Evolutionary conservation across 139 green algal genomes (phyloP).

Genomic region (Zygnema cylindricum): DNA sequence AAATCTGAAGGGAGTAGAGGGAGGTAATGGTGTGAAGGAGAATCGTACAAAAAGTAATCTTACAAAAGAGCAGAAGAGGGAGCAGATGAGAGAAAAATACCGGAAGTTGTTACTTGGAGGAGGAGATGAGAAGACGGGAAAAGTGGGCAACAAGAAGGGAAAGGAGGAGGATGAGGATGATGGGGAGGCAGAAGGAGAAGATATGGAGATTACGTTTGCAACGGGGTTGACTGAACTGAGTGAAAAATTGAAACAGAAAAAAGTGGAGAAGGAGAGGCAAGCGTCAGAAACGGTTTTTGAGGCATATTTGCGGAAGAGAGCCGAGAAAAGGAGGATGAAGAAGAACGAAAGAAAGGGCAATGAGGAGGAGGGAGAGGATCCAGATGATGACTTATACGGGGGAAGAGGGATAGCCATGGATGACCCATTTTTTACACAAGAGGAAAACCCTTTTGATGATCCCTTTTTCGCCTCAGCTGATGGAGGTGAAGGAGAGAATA

Average conservation of each 20-base stretch:
- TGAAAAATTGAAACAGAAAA: conserved; percentile 74
- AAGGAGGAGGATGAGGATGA: conserved; percentile 44
- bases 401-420: conserved; percentile 46
- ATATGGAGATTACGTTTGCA: conserved; percentile 69
- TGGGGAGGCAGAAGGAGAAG: conserved; percentile 69
- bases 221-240: conserved; percentile 81
- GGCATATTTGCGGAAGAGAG: conserved; percentile 70
- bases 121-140: conserved; percentile 16
- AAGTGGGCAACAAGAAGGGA: conserved; percentile 16
- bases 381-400: conserved; percentile 25
- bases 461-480: conserved; percentile 52
- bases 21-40: not conserved
- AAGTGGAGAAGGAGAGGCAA: conserved; percentile 64
- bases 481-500: not conserved
- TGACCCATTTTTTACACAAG: conserved; percentile 45
- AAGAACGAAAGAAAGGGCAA: conserved; percentile 53
- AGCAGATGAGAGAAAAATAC: conserved; percentile 35
- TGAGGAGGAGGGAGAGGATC: conserved; percentile 38
- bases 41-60: conserved; percentile 28
- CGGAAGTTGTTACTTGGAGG: conserved; percentile 35
- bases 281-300: conserved; percentile 86
- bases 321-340: conserved; percentile 54
- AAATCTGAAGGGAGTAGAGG: not conserved
- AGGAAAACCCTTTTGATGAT: conserved; percentile 55
- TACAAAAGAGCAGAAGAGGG: conserved; percentile 33